Percentiles rank a stretch among this genome's conserved stretches.
Conservation (phyloP, 306 rosid genomes). For the Cicer judaicum region DNA sequence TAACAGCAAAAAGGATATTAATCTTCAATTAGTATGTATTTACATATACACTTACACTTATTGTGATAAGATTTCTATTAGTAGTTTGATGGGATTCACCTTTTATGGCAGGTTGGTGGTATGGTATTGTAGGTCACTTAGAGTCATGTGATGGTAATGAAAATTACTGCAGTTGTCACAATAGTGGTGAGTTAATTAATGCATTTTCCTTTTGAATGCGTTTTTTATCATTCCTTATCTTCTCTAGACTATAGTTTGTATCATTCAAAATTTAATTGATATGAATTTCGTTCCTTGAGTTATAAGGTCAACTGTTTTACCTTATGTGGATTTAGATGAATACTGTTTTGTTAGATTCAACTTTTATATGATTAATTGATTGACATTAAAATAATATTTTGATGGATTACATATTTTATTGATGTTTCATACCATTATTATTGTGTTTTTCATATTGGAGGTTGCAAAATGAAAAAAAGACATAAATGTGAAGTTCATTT, state of each 20-base stretch:
- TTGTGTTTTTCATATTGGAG: constrained; percentile 49
- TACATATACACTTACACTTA: constrained; percentile 38
- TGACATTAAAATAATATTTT: constrained; percentile 28
- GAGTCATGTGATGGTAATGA: constrained; percentile 83
- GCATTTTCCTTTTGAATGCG: constrained; percentile 39
- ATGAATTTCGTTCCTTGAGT: constrained; percentile 20
- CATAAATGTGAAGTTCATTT: constrained; percentile 46
- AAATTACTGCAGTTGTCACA: constrained; percentile 72
- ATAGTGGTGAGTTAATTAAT: constrained; percentile 68
- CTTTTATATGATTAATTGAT: neutral
- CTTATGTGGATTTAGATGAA: constrained; percentile 7
- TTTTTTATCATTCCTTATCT: constrained; percentile 35
- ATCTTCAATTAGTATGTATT: neutral
- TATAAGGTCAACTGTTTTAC: no score
- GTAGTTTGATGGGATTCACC: constrained; percentile 41
- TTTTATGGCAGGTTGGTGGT: constrained; percentile 94
- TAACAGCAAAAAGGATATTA: neutral
- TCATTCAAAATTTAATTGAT: constrained; percentile 22
- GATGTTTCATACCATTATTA: constrained; percentile 39
- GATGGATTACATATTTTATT: constrained; percentile 25
- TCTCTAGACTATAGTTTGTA: neutral
- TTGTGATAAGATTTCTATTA: constrained; percentile 11
- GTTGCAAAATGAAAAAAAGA: constrained; percentile 42
- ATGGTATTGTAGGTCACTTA: constrained; percentile 93
- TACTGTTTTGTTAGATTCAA: constrained; percentile 21